Evolutionary conservation across 176 grass and related monocot genomes (phyloP).

Genomic region (Raddia distichophylla): DNA sequence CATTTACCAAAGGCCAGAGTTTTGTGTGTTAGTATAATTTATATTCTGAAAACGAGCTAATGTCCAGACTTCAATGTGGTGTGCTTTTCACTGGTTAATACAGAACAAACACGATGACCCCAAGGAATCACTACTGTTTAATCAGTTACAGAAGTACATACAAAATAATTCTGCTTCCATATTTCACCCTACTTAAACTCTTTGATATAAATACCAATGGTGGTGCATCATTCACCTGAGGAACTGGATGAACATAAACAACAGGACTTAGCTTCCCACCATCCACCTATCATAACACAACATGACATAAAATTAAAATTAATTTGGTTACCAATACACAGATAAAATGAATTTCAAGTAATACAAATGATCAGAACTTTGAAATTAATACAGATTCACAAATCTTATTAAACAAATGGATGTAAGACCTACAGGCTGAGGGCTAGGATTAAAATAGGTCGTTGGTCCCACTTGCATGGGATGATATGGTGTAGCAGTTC

Average conservation of each 20-base stretch:
- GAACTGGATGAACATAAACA: slow-evolving; percentile 61
- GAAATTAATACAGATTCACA: not conserved
- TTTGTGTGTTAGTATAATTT: not conserved
- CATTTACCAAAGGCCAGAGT: slow-evolving; percentile 5
- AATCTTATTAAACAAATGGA: slow-evolving; percentile 4
- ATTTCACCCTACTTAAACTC: slow-evolving; percentile 2
- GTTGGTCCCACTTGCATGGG: slow-evolving; percentile 50
- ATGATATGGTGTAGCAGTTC: slow-evolving; percentile 59
- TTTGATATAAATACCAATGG: slow-evolving; percentile 21
- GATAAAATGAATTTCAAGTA: not conserved
- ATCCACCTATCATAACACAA: slow-evolving; percentile 47
- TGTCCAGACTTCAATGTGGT: not conserved
- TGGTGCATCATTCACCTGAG: slow-evolving; percentile 51
- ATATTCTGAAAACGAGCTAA: not conserved
- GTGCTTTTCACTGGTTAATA: slow-evolving; percentile 1
- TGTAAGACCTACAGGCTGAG: slow-evolving; percentile 51
- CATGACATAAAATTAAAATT: slow-evolving; percentile 19
- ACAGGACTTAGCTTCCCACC: slow-evolving; percentile 51
- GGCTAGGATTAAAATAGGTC: slow-evolving; percentile 44
- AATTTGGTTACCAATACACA: not conserved
- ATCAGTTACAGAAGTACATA: slow-evolving; percentile 9
- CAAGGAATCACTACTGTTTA: not conserved
- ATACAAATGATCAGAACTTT: not conserved
- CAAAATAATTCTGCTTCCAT: slow-evolving; percentile 2
- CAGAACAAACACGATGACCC: not conserved